Evolutionary conservation across 805 yeast genomes (phyloP), one percentile per base, ranked within the genome.

Genomic region (Wickerhamomyces strasburgensis): DNA sequence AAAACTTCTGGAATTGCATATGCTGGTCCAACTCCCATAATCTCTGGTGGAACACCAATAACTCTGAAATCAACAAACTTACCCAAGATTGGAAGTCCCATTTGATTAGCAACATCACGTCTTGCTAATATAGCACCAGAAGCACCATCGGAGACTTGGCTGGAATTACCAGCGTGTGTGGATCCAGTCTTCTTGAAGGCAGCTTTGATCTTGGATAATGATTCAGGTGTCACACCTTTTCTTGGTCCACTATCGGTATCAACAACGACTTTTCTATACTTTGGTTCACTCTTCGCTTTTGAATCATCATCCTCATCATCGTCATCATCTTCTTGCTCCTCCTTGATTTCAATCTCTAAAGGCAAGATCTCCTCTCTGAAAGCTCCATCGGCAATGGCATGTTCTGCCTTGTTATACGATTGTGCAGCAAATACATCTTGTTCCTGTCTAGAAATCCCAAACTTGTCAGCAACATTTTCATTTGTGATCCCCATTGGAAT

Each of bases 11-110:
- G 98, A 53, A 90, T 89, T 42, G 98, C 98, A 52, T 74, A 78
- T 19, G 95, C 97, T 40, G 98, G 98, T 30, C 98, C 98, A 52
- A 90, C 79, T 41, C 98, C 98, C 98, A 90, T 90, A 43, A 89
- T 77, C 64, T 87, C 95, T 16, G 97, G 97, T 38, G 97, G 96
- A 31, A 89, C 96, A 52, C 98, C 98, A 39, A 84, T 90, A 28
- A 80, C 68, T 49, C 82, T 75, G 54, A 85, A 80, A 50, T 80
- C 82, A 44, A 88, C 78, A 51, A 76, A 90, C 67, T 84, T 85
- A 44, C 81, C 98, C 40, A 82, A 53, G 43, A 87, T 78, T 38
- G 84, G 80, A 50, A 84, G 71, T 27, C 82, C 80, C 40, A 80
- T 64, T 51, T 72, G 65, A 60, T 83, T 78, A 16, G 98, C 98